Conservation (phyloP, 352 stramenopile species). For the Ophiocytium majus region DNA sequence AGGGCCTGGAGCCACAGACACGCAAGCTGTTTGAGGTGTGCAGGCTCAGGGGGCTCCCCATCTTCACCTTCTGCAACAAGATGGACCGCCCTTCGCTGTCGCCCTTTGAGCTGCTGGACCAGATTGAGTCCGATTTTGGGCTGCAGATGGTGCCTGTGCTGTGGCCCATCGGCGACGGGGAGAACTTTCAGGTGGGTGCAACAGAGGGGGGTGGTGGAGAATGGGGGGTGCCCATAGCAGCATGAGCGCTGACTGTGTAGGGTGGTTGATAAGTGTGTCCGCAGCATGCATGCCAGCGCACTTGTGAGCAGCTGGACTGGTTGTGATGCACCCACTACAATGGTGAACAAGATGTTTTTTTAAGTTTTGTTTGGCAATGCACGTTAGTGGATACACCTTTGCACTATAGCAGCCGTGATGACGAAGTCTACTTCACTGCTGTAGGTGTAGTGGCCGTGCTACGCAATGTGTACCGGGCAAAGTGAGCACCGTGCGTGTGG, state of each 20-base stretch:
- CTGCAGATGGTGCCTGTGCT: slow-evolving; percentile 71
- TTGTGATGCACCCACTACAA: too few relatives aligned
- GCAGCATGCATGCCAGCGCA: background rate
- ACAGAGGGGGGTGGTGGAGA: slow-evolving; percentile 6
- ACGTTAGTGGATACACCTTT: too few relatives aligned
- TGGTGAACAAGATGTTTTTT: too few relatives aligned
- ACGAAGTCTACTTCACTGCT: too few relatives aligned
- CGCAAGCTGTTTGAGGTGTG: slow-evolving; percentile 78
- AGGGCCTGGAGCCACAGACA: slow-evolving; percentile 77
- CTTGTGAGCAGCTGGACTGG: too few relatives aligned
- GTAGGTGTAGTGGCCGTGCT: too few relatives aligned
- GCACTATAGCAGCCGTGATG: too few relatives aligned
- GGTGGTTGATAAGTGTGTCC: background rate
- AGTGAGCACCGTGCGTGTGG: too few relatives aligned
- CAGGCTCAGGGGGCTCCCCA: slow-evolving; percentile 66
- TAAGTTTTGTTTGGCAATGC: too few relatives aligned
- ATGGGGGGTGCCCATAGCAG: too few relatives aligned
- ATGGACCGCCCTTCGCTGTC: slow-evolving; percentile 72
- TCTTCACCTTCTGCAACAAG: slow-evolving; percentile 82
- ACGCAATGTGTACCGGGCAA: too few relatives aligned
- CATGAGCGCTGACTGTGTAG: too few relatives aligned
- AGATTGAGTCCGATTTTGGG: slow-evolving; percentile 76
- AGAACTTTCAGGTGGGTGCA: slow-evolving; percentile 65
- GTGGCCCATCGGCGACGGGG: slow-evolving; percentile 78
- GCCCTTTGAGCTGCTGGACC: slow-evolving; percentile 78